phyloP scores from a whole-genome alignment of 257 asterid genomes.

The Catharanthus roseus region DNA sequence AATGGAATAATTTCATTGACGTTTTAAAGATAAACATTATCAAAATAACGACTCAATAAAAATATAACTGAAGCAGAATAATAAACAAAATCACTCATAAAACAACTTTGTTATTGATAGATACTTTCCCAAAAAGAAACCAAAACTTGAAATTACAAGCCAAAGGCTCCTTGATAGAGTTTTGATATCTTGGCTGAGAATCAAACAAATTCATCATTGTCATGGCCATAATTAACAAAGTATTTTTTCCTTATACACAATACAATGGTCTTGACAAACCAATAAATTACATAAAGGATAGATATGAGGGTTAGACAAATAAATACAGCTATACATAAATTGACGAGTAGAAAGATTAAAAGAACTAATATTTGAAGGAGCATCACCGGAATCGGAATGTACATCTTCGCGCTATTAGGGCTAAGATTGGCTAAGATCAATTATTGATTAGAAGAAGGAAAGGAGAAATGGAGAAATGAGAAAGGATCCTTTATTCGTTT shows the following conservation, averaged over 20 bases:
- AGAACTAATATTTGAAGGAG: background rate
- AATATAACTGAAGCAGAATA: too few species aligned
- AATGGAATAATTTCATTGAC: too few species aligned
- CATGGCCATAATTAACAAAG: constrained; percentile 1
- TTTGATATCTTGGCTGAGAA: background rate
- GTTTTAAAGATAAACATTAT: too few species aligned
- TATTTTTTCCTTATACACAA: background rate
- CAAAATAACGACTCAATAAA: too few species aligned
- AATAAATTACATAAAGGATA: background rate
- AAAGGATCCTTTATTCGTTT: too few species aligned
- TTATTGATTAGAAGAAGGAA: too few species aligned
- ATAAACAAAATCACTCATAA: too few species aligned
- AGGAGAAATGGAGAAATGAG: background rate
- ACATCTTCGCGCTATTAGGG: background rate
- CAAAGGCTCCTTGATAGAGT: background rate
- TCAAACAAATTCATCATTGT: background rate
- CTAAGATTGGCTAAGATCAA: background rate
- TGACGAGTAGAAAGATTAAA: background rate
- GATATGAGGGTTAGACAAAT: background rate
- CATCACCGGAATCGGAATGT: background rate
- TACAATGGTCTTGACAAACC: background rate
- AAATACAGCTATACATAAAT: background rate
- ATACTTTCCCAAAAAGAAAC: too few species aligned
- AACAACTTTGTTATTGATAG: too few species aligned
- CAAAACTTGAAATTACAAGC: background rate